Base-by-base conservation (phyloP, 192 early-diverging fungal genomes). In the Linnemannia zychae region DNA sequence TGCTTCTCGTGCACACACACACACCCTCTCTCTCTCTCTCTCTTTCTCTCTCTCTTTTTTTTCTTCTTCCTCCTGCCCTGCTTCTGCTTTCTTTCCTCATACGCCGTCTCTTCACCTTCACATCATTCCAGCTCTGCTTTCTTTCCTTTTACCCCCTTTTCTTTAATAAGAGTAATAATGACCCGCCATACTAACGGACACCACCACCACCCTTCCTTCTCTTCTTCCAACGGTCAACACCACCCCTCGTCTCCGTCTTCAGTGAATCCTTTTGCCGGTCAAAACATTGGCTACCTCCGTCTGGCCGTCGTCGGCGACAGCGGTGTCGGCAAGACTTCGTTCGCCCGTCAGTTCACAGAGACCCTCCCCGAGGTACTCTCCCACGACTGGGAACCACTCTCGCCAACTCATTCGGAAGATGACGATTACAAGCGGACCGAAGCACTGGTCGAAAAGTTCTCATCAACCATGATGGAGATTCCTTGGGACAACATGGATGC, bases 221-320 rank as follows among this genome's bases (percentile, higher is more conserved):
- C n/a, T 71, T 31, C 31, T 46, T 72, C 38, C 69, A 71, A 71
- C 15, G 69, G 44, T 44, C 20, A 28, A 37, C 36, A 31, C 67
- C 40, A 44, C 9, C 40, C 3, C 40, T 44, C 40, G 40, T 44
- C 40, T 9, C 40, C 40, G 9, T 72, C 78, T 11, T 46, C 67
- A 85, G 83, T 72, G 60, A 85, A 85, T 69, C 83, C 83, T 0
- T 85, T 85, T 47, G 83, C 83, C 16, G 83, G 83, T 31, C 83
- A 85, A 40, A 85, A 85, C 77, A 88, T 88, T 69, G 87, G 87
- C 46, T 76, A 88, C 67, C 73, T 88, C 24, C 87, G 87, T 33
- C 69, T 88, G 40, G 82, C 82, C 18, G 81, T 88, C 20, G 87
- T 88, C 22, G 87, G 87, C 15, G 87, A 88, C 71, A 84, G 76